Evolutionary conservation across 2,329 filamentous ascomycete species (phyloP), one percentile per base, ranked within the genome.

Genomic region (Fusarium nanum): DNA sequence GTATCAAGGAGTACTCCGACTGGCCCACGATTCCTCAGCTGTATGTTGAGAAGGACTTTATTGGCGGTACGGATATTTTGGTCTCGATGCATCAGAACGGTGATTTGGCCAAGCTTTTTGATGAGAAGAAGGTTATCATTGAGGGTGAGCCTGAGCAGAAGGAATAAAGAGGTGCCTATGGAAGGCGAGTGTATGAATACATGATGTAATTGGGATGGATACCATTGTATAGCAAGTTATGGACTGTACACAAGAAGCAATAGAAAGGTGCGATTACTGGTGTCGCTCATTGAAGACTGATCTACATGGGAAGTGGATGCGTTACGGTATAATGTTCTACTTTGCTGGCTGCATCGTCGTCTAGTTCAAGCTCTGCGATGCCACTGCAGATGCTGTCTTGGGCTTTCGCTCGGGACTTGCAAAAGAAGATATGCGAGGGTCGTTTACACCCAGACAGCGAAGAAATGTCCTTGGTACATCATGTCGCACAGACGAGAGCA

Each of bases 21-120:
- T 99, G 96, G 96, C 96, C 96, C 16, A 99, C 96, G 22, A 98
- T 99, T 79, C 96, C 96, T 9, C 96, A 99, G 81, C 87, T 99
- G 20, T 99, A 98, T 82, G 86, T 99, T 54, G 89, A 97, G 69
- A 95, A 95, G 83, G 95, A 99, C 80, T 99, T 99, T 79, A 86
- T 99, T 48, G 96, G 96, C 58, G 96, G 96, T n/a, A 98, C 94
- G 79, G 96, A 99, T 81, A 99, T 99, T 71, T 81, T 99, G 75
- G 91, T 98, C 79, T 92, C 91, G 4, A 98, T 99, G 96, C 95
- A 98, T 83, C 93, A 98, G 83, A 97, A 93, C 77, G 96, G 96
- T 28, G 94, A 97, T 73, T 83, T 99, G 76, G 93, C 94, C 11
- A 97, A 97, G 86, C 81, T 98, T 79, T 85, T 99, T 52, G 93